Evolutionary conservation across 164 flowering plant species (phyloP).

Genomic region (Vitis amurensis): DNA sequence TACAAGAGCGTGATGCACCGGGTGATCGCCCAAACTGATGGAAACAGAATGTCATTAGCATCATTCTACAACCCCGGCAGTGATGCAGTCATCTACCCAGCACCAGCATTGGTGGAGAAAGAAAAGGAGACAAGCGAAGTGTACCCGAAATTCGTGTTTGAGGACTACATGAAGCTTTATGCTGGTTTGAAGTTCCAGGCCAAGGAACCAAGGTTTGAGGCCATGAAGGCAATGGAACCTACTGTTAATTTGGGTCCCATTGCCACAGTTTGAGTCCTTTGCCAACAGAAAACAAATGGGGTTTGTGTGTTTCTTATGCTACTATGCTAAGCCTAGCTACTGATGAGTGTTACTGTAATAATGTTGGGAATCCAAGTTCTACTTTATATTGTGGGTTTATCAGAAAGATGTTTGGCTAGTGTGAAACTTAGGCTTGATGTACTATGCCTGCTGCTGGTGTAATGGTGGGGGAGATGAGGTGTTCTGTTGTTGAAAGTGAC

Average conservation of each 20-base stretch:
- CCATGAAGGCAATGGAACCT: slow-evolving; percentile 63
- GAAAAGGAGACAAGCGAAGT: slow-evolving; percentile 37
- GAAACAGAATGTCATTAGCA: slow-evolving; percentile 86
- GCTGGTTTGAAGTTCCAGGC: slow-evolving; percentile 81
- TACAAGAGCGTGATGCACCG: slow-evolving; percentile 96
- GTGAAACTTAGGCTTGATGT: background rate
- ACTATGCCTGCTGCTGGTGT: no score
- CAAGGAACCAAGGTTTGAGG: slow-evolving; percentile 92
- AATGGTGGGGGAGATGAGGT: no score
- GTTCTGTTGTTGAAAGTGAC: no score
- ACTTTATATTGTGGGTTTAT: background rate
- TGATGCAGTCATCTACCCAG: slow-evolving; percentile 88
- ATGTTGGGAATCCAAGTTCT: background rate
- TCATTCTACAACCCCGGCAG: slow-evolving; percentile 94
- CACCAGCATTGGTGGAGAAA: slow-evolving; percentile 56
- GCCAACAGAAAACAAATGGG: background rate
- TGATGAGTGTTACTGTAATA: background rate
- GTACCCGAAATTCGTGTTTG: slow-evolving; percentile 88
- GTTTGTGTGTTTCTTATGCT: background rate
- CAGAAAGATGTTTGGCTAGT: background rate
- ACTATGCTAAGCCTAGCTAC: background rate
- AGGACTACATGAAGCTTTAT: slow-evolving; percentile 95
- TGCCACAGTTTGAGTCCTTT: slow-evolving; percentile 44
- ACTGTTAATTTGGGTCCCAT: slow-evolving; percentile 42
- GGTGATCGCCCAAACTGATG: slow-evolving; percentile 80